Percentiles rank a stretch among this genome's conserved stretches.
Evolutionary conservation across 495 filamentous ascomycete species (phyloP).

Genomic region (Lepraria neglecta): DNA sequence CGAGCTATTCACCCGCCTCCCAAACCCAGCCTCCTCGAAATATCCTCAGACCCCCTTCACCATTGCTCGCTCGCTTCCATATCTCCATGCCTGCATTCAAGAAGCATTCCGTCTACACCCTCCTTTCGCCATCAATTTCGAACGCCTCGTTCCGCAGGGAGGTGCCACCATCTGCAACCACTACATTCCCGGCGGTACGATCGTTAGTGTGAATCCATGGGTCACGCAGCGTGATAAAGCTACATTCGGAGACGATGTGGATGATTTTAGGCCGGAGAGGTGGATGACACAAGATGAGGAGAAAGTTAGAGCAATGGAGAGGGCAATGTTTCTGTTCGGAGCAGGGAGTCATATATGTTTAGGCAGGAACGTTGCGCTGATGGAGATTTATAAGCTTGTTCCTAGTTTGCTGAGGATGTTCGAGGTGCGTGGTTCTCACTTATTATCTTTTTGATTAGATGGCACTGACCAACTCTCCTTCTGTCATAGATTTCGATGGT

Average conservation of each 20-base stretch:
- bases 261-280: slow-evolving; percentile 52
- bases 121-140: slow-evolving; percentile 49
- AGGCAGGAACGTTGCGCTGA: slow-evolving; percentile 50
- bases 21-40: slow-evolving; percentile 35
- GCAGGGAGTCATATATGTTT: slow-evolving; percentile 57
- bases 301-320: slow-evolving; percentile 49
- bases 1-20: slow-evolving; percentile 50
- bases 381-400: slow-evolving; percentile 51
- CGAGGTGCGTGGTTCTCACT: slow-evolving; percentile 36
- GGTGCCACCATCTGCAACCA: slow-evolving; percentile 35
- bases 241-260: slow-evolving; percentile 54
- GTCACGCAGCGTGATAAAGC: slow-evolving; percentile 51
- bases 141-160: slow-evolving; percentile 39
- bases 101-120: slow-evolving; percentile 61
- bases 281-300: slow-evolving; percentile 46
- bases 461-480: neutral
- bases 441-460: neutral
- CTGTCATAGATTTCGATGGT: neutral
- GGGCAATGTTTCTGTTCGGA: slow-evolving; percentile 55
- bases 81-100: slow-evolving; percentile 60
- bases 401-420: slow-evolving; percentile 48
- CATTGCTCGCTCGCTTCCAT: slow-evolving; percentile 52
- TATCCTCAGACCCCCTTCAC: slow-evolving; percentile 28
- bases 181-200: slow-evolving; percentile 51
- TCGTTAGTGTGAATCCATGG: slow-evolving; percentile 58